Evolutionary conservation across 441 rosid genomes (phyloP), one percentile per base, ranked within the genome.

Genomic region (Pelargonium myrrhifolium): DNA sequence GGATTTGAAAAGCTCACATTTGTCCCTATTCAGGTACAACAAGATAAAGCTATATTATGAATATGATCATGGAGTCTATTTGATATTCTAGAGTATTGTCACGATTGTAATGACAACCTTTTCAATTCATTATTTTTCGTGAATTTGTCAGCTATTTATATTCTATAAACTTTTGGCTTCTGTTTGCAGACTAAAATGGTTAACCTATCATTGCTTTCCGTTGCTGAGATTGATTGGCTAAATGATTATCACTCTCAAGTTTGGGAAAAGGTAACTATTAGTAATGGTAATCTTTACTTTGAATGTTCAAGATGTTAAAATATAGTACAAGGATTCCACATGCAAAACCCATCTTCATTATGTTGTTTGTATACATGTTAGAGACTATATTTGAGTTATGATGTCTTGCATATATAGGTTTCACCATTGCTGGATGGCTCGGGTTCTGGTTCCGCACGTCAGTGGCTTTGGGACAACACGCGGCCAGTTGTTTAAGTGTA

Each of bases 401-500:
- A 18, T 56, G 55, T 31, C 37, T 31, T 7, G 37, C 37, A 14
- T 14, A 15, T 47, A 20, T 89, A 93, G 98, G 93, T 93, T 76
- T 87, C 98, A 9, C 92, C 90, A 0, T 76, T 90, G 73, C 68
- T 93, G 74, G 89, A 90, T 69, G 96, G 95, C 37, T 31, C 37
- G 1, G 37, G 37, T 31, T 31, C 37, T 31, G 37, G 37, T 60
- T 78, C 85, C 26, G 87, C 88, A 22, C 78, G 68, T 22, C 79
- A 89, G 56, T 93, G 98, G 98, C 97, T 93, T 7, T 82, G 96
- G 95, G 75, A 81, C 85, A 89, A 84, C 84, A 93, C 96, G 0
- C 78, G 79, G 47, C 90, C 92, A 0, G 58, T 93, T 39, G 71
- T 73, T 51, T 72, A 81, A 65, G 71, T 72, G 64, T 85, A 85